Evolutionary conservation across 441 rosid species (phyloP).

Genomic region (Eutrema salsugineum): DNA sequence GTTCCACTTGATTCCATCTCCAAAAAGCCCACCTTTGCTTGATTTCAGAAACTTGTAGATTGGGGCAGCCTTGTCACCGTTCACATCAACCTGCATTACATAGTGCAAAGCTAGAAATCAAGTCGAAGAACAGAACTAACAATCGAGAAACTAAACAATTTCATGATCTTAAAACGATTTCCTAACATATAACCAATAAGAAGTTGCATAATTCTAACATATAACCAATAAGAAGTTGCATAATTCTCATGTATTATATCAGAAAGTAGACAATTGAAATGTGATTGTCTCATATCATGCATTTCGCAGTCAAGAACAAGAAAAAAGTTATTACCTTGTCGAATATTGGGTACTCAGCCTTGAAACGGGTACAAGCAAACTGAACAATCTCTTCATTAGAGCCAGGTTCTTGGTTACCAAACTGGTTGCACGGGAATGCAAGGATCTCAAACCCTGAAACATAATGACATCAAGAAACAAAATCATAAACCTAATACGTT

Average conservation of each 20-base stretch:
- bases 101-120: not conserved
- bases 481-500: not conserved
- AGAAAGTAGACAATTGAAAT: no score
- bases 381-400: conserved; percentile 53
- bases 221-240: no score
- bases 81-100: conserved; percentile 55
- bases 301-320: not conserved
- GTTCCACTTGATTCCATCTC: conserved; percentile 69
- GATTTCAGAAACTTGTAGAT: conserved; percentile 63
- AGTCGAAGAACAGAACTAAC: not conserved
- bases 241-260: not conserved
- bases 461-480: not conserved
- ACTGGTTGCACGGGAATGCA: conserved; percentile 80
- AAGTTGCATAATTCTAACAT: no score
- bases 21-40: conserved; percentile 62
- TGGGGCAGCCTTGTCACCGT: conserved; percentile 56
- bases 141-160: no score
- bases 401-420: conserved; percentile 72
- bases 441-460: conserved; percentile 62
- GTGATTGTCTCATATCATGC: no score
- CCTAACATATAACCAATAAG: not conserved
- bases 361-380: conserved; percentile 74
- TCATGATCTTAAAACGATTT: no score
- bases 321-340: conserved; percentile 46
- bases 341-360: conserved; percentile 75